phyloP scores from a whole-genome alignment of 768 basidiomycete genomes.

The Daedaleopsis nitida region DNA sequence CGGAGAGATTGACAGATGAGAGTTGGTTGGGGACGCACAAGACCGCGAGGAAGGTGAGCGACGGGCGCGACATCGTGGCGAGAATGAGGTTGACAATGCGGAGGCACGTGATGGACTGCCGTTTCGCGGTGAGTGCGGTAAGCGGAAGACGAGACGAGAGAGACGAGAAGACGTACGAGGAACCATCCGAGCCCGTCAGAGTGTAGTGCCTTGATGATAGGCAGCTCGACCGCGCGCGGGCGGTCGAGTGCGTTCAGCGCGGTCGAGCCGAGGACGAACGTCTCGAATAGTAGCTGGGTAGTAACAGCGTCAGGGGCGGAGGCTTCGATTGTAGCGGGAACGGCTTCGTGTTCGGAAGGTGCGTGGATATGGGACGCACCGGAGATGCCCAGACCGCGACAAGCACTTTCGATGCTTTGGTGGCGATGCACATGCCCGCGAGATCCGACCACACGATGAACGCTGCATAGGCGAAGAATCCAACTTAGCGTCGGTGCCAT shows the following conservation, averaged over 20 bases:
- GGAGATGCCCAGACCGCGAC: slow-evolving; percentile 35
- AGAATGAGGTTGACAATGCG: slow-evolving; percentile 32
- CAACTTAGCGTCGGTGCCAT: neutral
- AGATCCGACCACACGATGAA: slow-evolving; percentile 23
- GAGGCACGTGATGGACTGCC: slow-evolving; percentile 28
- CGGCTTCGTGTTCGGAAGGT: neutral
- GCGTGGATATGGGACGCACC: slow-evolving; percentile 25
- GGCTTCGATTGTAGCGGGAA: neutral
- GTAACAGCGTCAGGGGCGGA: too few species aligned
- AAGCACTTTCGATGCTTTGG: slow-evolving; percentile 20
- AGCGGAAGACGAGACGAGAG: neutral
- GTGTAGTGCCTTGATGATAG: slow-evolving; percentile 33
- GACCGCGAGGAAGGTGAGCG: slow-evolving; percentile 29
- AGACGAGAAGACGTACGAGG: slow-evolving; percentile 29
- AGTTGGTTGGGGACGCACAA: slow-evolving; percentile 34
- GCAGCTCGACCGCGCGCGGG: slow-evolving; percentile 31
- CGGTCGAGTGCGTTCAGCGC: slow-evolving; percentile 38
- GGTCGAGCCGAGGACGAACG: slow-evolving; percentile 34
- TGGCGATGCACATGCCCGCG: slow-evolving; percentile 33
- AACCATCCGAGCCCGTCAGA: slow-evolving; percentile 40
- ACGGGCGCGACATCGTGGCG: slow-evolving; percentile 24
- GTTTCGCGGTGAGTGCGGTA: neutral
- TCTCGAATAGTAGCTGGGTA: slow-evolving; percentile 36
- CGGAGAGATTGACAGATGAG: neutral
- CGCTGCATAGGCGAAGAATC: slow-evolving; percentile 22